A percentile compares a stretch with the other conserved stretches of the same genome.
Conservation (phyloP, 208 protist species). For the Naegleria fowleri region DNA sequence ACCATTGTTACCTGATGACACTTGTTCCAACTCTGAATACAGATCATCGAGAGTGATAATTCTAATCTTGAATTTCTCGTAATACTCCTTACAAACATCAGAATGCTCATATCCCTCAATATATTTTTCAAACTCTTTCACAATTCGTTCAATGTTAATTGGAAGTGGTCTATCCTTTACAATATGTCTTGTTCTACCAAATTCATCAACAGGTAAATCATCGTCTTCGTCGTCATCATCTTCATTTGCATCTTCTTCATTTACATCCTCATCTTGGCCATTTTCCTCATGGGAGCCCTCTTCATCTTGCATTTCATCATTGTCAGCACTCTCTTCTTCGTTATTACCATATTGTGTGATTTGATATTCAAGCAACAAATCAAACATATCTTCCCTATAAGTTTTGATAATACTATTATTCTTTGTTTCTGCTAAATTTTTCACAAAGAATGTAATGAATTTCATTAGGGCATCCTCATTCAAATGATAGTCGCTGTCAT, state of each 20-base stretch:
- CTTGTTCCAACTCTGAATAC: background rate
- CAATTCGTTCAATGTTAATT: background rate
- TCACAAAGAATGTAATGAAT: background rate
- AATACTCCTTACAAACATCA: background rate
- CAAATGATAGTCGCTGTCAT: background rate
- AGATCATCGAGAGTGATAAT: background rate
- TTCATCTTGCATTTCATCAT: background rate
- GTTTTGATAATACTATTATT: background rate
- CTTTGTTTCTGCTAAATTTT: background rate
- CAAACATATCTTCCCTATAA: background rate
- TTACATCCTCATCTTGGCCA: background rate
- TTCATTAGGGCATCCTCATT: background rate
- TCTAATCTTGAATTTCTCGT: background rate
- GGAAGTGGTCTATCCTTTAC: background rate
- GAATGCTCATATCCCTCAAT: background rate
- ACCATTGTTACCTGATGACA: background rate
- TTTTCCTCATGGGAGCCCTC: background rate
- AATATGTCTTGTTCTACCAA: background rate
- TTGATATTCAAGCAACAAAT: background rate
- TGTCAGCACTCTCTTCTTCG: background rate
- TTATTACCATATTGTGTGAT: background rate
- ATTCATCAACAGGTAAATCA: background rate
- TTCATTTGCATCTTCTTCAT: background rate
- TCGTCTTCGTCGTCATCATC: background rate
- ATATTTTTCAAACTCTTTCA: background rate